Conservation (phyloP, 73 alveolate genomes). For the Symbiodinium natans region DNA sequence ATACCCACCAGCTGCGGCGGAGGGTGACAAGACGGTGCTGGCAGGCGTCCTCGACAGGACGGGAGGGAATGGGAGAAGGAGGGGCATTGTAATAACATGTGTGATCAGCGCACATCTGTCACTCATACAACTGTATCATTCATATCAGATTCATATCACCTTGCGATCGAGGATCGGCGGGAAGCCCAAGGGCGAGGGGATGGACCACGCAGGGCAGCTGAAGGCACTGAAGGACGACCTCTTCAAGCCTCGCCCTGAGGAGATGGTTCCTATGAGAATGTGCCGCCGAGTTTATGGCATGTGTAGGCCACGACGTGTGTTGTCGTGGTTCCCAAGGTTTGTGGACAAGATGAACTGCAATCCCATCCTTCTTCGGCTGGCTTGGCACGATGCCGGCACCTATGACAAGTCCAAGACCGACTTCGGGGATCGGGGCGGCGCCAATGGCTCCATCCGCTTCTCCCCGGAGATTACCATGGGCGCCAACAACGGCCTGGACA, state of each 20-base stretch:
- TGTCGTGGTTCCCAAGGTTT: no score
- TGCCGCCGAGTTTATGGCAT: no score
- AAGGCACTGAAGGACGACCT: conserved; percentile 74
- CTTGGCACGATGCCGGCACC: conserved; percentile 94
- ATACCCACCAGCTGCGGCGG: conserved; percentile 79
- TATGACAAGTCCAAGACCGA: conserved; percentile 84
- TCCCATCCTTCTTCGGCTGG: conserved; percentile 80
- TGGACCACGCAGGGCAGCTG: conserved; percentile 71
- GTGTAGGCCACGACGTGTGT: no score
- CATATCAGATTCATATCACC: no score
- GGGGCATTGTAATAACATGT: no score
- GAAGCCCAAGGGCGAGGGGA: conserved; percentile 92
- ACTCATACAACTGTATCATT: no score
- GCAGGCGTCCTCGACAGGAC: conserved; percentile 68
- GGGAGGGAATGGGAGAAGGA: no score
- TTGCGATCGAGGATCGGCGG: conserved; percentile 44
- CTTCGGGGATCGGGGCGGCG: conserved; percentile 90
- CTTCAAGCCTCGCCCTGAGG: conserved; percentile 25
- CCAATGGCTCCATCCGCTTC: conserved; percentile 93
- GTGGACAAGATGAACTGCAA: conserved; percentile 92
- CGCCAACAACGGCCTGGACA: conserved; percentile 92
- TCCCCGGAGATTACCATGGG: conserved; percentile 81
- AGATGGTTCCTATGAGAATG: neutral
- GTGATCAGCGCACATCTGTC: no score
- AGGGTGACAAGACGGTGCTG: conserved; percentile 53